Base-by-base conservation (phyloP, 2,329 filamentous ascomycete species). In the Colletotrichum sp. region DNA sequence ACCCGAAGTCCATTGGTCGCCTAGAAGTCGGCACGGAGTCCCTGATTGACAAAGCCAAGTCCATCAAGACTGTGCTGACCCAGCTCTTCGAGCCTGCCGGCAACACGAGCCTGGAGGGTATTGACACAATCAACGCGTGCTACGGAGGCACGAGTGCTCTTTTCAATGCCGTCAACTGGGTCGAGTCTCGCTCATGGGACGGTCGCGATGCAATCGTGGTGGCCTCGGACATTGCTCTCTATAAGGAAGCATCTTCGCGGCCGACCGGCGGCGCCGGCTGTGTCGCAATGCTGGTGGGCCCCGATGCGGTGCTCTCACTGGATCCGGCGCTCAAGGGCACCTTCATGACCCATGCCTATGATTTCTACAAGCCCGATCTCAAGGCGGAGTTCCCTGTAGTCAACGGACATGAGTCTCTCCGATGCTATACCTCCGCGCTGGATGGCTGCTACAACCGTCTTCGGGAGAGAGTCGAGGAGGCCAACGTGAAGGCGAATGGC, bases 351-450 rank as follows among this genome's bases (percentile, higher is more conserved):
- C 95, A 96, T 87, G 93, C 93, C 81, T 97, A 96, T 85, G 95
- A 96, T 85, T 96, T 96, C 85, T 96, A 95, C 92, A 96, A 96
- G 92, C 94, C 95, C 82, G 95, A 96, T 85, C 89, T 96, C 79
- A 94, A 94, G 82, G 95, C 93, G 90, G 95, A 96, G 87, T 96
- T 96, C 87, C 95, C 95, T 78, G 93, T 95, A 82, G 95, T 96
- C 72, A 95, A 96, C 81, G 95, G 95, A 75, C 94, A 96, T 85
- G 96, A 92, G 90, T 96, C 95, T 63, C 85, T 95, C 84, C 93
- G 89, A 85, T 96, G 95, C 90, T 96, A 96, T 87, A 94, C 90
- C 78, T 91, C 94, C 87, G 94, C 95, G 65, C 92, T 96, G 28
- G 95, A 96, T 83, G 94, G 93, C 78, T 96, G 96, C 89, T 92